Conservation (phyloP, 257 asterid genomes). For the Salvia rosmarinus region DNA sequence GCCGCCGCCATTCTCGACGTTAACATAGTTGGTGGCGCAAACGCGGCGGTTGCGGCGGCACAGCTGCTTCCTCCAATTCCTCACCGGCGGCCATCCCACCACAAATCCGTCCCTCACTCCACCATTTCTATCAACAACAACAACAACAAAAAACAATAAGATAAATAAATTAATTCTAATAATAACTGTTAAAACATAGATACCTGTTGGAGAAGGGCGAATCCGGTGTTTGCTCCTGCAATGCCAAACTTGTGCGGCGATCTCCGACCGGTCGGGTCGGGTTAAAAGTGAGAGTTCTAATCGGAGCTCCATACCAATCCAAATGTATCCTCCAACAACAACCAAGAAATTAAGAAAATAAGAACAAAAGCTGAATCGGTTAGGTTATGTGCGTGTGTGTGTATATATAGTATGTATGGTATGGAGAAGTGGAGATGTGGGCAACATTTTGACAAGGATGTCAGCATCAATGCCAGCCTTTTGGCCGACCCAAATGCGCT, state of each 20-base stretch:
- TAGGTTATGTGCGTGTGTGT: background rate
- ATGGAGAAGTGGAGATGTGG: slow-evolving; percentile 33
- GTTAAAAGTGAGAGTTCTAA: slow-evolving; percentile 52
- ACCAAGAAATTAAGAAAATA: background rate
- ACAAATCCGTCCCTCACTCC: slow-evolving; percentile 32
- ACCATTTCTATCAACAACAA: slow-evolving; percentile 35
- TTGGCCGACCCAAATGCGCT: slow-evolving; percentile 63
- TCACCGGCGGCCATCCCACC: slow-evolving; percentile 78
- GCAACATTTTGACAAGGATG: slow-evolving; percentile 54
- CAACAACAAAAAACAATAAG: background rate
- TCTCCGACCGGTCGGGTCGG: slow-evolving; percentile 48
- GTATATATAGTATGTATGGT: background rate
- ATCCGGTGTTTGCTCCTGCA: background rate
- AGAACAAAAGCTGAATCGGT: too few relatives aligned
- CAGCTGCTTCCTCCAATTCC: slow-evolving; percentile 53
- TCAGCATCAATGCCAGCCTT: slow-evolving; percentile 56
- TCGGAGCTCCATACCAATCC: slow-evolving; percentile 50
- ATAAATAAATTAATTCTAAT: background rate
- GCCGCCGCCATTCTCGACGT: slow-evolving; percentile 47
- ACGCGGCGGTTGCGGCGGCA: slow-evolving; percentile 36
- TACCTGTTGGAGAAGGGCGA: slow-evolving; percentile 15
- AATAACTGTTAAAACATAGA: too few relatives aligned
- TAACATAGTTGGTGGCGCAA: slow-evolving; percentile 37
- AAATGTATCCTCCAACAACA: background rate
- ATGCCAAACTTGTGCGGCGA: too few relatives aligned